Conservation (phyloP, 352 stramenopile species). For the Phytopythium boreale region DNA sequence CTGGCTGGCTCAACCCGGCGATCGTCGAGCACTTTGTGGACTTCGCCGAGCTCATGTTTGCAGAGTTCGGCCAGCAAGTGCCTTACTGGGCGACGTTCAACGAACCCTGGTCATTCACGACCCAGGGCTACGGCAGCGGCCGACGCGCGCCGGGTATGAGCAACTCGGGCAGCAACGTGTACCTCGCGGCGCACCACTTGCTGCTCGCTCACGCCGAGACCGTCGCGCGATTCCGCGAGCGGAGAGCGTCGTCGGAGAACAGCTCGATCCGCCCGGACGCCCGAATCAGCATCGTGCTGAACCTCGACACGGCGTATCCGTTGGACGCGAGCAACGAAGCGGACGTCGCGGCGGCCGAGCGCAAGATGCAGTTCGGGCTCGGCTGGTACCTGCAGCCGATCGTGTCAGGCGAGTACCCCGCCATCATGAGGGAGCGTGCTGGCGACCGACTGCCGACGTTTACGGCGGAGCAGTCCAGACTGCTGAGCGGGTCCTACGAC, state of each 20-base stretch:
- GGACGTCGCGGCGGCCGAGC: constrained; percentile 64
- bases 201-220: constrained; percentile 89
- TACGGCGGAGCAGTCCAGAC: constrained; percentile 61
- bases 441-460: constrained; percentile 86
- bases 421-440: constrained; percentile 82
- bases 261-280: constrained; percentile 38
- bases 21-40: constrained; percentile 66
- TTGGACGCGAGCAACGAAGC: constrained; percentile 50
- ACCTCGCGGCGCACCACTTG: constrained; percentile 81
- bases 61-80: constrained; percentile 90
- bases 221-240: constrained; percentile 81
- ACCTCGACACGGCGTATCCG: constrained; percentile 77
- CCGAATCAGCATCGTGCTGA: constrained; percentile 91
- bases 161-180: constrained; percentile 37
- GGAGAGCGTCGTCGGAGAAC: constrained; percentile 15
- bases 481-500: constrained; percentile 87
- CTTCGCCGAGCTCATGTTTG: constrained; percentile 87
- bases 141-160: constrained; percentile 35
- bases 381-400: constrained; percentile 93
- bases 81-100: constrained; percentile 96
- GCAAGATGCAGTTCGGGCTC: constrained; percentile 89
- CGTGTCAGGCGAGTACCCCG: constrained; percentile 89
- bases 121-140: constrained; percentile 59
- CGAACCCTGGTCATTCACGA: constrained; percentile 79
- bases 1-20: constrained; percentile 37